These are phyloP conservation scores for Oryza meridionalis DNA, from an alignment of 176 grass and related monocot species.

Conservation along the genomic window DNA sequence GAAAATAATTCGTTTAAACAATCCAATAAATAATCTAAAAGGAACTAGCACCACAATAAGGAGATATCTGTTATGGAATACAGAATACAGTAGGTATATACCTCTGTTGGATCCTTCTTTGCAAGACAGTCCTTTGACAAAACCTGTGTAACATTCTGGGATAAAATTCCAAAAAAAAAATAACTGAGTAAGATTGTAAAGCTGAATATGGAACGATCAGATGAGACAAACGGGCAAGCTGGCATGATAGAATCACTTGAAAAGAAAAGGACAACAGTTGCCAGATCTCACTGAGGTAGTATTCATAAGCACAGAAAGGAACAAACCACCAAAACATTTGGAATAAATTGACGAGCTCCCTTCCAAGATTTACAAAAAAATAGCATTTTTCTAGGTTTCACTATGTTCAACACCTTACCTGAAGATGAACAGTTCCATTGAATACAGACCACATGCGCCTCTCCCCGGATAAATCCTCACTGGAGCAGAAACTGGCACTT, in stretches of 20 bases:
- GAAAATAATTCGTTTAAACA: no score
- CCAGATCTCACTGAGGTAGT: neutral
- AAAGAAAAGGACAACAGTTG: neutral
- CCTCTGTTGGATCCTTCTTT: conserved; percentile 41
- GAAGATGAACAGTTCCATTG: conserved; percentile 64
- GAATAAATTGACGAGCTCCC: neutral
- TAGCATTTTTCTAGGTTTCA: neutral
- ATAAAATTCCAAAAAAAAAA: neutral
- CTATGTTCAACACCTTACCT: conserved; percentile 43
- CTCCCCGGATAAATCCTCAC: conserved; percentile 69
- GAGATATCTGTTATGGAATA: neutral
- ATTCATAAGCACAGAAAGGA: conserved; percentile 1
- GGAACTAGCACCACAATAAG: neutral
- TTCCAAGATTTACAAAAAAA: neutral
- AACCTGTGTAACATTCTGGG: conserved; percentile 57
- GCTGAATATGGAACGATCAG: neutral
- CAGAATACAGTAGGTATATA: neutral
- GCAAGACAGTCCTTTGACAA: conserved; percentile 55
- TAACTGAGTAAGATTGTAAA: neutral
- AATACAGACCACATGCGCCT: conserved; percentile 51
- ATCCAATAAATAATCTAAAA: no score
- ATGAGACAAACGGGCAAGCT: neutral
- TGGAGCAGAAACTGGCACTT: conserved; percentile 26
- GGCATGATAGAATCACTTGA: neutral
- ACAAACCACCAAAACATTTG: neutral